Evolutionary conservation across 805 yeast species (phyloP), one percentile per base, ranked within the genome.

Genomic region (Starmerella floris): DNA sequence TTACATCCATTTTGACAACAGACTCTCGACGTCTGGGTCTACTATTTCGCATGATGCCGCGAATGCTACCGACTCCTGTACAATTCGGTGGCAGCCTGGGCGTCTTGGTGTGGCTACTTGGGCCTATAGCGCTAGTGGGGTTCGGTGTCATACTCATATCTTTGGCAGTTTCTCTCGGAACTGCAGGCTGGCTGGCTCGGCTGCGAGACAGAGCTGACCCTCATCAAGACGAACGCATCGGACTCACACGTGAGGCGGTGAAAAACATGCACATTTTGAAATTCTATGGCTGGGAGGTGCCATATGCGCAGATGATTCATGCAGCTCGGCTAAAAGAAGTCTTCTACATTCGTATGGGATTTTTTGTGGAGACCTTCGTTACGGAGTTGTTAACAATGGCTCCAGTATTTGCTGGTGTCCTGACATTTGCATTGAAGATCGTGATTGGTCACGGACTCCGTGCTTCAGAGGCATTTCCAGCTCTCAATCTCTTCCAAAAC

Each of bases 281-380:
- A 63, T 80, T 72, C 58, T 85, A 84, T 59, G 81, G 93, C 1
- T 85, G 95, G 95, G 95, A 87, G 62, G 67, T 67, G 27, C 83
- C 95, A 0, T 85, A 83, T 56, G 64, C 66, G 39, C 58, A 66
- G 10, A 63, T 68, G 38, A 69, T 87, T 30, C 13, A 21, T 2
- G 23, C 21, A 3, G 39, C 35, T 2, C 42, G 51, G 3, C 27
- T 28, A n/a, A 4, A 23, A 3, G 51, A 48, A 28, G 31, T 45
- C 11, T 17, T 27, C 19, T 40, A 21, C 95, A 30, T 43, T 22
- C 31, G 44, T 13, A 42, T 35, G 17, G 15, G 35, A 17, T 35
- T 36, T 13, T 26, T 39, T 9, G 32, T 38, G 15, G n/a, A 33
- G 22, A 34, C 42, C 9, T 19, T 37, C 21, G 15, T 25, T 8